Evolutionary conservation across 306 rosid species (phyloP).

Genomic region (Vicia sativa): DNA sequence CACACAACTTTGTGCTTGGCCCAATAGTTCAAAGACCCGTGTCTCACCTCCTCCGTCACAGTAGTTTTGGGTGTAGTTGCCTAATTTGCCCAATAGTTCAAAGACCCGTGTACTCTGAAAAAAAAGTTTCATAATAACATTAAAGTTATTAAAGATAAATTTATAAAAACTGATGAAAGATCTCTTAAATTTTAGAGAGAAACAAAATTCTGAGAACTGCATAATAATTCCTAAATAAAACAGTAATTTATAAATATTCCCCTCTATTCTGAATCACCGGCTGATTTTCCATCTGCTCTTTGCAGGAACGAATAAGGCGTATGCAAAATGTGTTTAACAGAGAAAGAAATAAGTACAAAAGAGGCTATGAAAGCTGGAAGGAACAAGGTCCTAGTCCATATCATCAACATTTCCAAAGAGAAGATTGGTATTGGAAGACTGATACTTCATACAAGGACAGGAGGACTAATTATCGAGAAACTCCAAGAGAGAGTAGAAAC

Average conservation of each 20-base stretch:
- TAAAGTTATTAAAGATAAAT: background rate
- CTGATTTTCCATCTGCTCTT: slow-evolving; percentile 26
- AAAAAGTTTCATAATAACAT: background rate
- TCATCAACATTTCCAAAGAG: slow-evolving; percentile 85
- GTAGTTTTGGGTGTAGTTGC: background rate
- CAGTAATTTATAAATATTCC: background rate
- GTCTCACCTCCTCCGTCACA: background rate
- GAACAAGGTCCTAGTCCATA: slow-evolving; percentile 58
- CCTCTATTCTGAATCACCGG: slow-evolving; percentile 11
- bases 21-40: background rate
- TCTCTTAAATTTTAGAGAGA: slow-evolving; percentile 1
- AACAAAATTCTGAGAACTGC: background rate
- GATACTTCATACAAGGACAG: slow-evolving; percentile 67
- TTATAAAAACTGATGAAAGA: slow-evolving; percentile 8
- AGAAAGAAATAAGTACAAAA: slow-evolving; percentile 84
- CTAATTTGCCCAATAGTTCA: too few species aligned
- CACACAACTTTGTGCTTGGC: background rate
- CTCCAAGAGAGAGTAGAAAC: slow-evolving; percentile 63
- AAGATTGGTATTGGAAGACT: slow-evolving; percentile 98
- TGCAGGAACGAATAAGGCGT: slow-evolving; percentile 94
- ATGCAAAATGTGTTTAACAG: slow-evolving; percentile 98
- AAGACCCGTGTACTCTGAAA: background rate
- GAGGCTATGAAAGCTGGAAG: slow-evolving; percentile 86
- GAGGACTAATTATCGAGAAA: slow-evolving; percentile 61
- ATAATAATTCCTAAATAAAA: background rate